Percentiles rank a stretch among this genome's conserved stretches.
Conservation (phyloP, 805 yeast genomes). For the Diddensiella santjacobensis region DNA sequence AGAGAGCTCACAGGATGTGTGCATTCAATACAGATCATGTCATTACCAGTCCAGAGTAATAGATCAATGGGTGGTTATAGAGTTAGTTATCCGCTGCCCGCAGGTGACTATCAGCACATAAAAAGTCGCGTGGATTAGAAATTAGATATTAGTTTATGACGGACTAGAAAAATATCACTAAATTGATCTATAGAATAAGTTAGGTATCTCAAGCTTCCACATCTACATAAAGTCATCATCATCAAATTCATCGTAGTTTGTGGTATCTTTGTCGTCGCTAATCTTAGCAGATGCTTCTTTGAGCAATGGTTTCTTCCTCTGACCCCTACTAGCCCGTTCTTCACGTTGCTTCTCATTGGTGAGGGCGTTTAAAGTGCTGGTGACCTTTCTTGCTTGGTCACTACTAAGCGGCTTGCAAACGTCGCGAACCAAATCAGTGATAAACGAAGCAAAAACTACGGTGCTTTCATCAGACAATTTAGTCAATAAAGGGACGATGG, state of each 20-base stretch:
- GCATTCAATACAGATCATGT: conserved; percentile 90
- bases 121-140: too few relatives aligned
- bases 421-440: conserved; percentile 83
- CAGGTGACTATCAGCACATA: too few relatives aligned
- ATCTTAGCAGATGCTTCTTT: conserved; percentile 64
- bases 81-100: too few relatives aligned
- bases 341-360: conserved; percentile 82
- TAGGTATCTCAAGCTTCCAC: background rate
- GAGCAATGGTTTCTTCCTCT: conserved; percentile 89
- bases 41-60: too few relatives aligned
- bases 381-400: conserved; percentile 80
- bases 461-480: conserved; percentile 57
- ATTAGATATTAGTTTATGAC: too few relatives aligned
- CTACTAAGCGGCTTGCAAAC: conserved; percentile 73
- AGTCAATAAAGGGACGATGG: conserved; percentile 58
- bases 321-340: conserved; percentile 91
- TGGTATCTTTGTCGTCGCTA: conserved; percentile 53
- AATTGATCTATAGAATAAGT: background rate
- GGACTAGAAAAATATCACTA: too few relatives aligned
- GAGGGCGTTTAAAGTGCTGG: conserved; percentile 76
- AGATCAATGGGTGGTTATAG: too few relatives aligned
- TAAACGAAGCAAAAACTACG: conserved; percentile 68
- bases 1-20: conserved; percentile 59
- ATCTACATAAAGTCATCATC: conserved; percentile 43
- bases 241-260: conserved; percentile 41